Evolutionary conservation across 768 basidiomycete species (phyloP), one percentile per base, ranked within the genome.

Genomic region (Galerina sulciceps): DNA sequence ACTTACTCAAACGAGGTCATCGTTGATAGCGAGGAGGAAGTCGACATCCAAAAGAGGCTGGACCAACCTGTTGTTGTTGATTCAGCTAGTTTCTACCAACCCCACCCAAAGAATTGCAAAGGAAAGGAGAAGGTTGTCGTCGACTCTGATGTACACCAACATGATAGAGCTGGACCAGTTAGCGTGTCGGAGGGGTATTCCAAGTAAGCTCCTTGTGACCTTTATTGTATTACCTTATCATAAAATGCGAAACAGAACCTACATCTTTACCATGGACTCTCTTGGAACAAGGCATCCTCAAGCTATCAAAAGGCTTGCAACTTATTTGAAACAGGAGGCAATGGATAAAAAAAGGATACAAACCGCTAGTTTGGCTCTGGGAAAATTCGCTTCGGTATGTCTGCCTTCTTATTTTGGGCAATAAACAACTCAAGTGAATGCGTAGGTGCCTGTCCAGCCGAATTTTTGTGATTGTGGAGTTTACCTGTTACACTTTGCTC

Each of bases 381-480:
- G 84, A 36, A 81, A 80, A 65, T 72, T 76, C 60, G 88, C 83
- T 20, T 72, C 76, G 50, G 91, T 89, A 64, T 38, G 79, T 73
- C 11, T 26, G 51, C 49, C 40, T 23, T 3, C 17, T 49, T 13
- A 37, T 48, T 2, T 22, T 34, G 23, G 6, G 22, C 46, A 37
- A 35, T n/a, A 20, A 47, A 6, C 41, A 35, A 31, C 31, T 15
- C 58, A 36, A 44, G 13, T 38, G 22, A 45, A n/a, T 45, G 2
- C 34, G 26, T 63, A 96, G 93, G 93, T 95, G 3, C 96, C 96
- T 3, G 76, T 79, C 20, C 97, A 99, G 69, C 85, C 86, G 14
- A 98, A 99, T 69, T 92, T 79, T 62, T 92, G 88, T 67, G 96
- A 98, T 71, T 99, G 97, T 64, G 97, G 97, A 6, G 70, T 97